Evolutionary conservation across 2,329 filamentous ascomycete genomes (phyloP).

Genomic region (Chaetomiaceae sp.): DNA sequence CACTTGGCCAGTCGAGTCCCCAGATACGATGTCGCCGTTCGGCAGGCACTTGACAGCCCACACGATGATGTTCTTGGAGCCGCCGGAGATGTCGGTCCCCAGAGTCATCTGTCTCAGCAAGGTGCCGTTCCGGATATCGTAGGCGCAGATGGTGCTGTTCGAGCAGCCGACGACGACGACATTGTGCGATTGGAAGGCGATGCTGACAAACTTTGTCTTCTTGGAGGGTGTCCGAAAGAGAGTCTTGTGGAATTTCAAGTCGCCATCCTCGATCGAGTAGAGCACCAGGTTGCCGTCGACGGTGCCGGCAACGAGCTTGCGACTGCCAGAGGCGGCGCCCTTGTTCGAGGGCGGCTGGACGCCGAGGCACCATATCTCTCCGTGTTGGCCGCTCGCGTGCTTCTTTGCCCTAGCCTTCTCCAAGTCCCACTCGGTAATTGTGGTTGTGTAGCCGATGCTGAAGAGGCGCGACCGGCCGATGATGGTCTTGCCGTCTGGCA

Average conservation of each 20-base stretch:
- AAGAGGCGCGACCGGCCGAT: slow-evolving; percentile 80
- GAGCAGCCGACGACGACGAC: slow-evolving; percentile 86
- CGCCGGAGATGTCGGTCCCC: slow-evolving; percentile 70
- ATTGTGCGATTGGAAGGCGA: slow-evolving; percentile 82
- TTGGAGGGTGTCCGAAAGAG: slow-evolving; percentile 74
- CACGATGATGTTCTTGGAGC: slow-evolving; percentile 79
- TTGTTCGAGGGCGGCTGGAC: slow-evolving; percentile 63
- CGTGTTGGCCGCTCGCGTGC: slow-evolving; percentile 86
- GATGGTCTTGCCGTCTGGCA: slow-evolving; percentile 56
- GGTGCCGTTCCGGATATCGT: slow-evolving; percentile 75
- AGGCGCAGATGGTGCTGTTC: slow-evolving; percentile 91
- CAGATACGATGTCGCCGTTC: slow-evolving; percentile 86
- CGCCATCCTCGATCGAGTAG: slow-evolving; percentile 79
- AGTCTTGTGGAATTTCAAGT: slow-evolving; percentile 73
- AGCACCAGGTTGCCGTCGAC: slow-evolving; percentile 86
- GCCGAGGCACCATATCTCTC: slow-evolving; percentile 94
- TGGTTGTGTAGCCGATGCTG: slow-evolving; percentile 90
- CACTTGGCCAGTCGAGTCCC: slow-evolving; percentile 90
- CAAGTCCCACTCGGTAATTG: slow-evolving; percentile 93
- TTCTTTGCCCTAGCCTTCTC: slow-evolving; percentile 70
- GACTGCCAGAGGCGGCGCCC: slow-evolving; percentile 28
- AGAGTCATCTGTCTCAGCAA: slow-evolving; percentile 79
- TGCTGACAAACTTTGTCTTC: slow-evolving; percentile 83
- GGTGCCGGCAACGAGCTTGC: slow-evolving; percentile 77
- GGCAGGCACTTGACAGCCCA: slow-evolving; percentile 90